phyloP scores from a whole-genome alignment of 257 asterid genomes.

The Jacaranda mimosifolia region DNA sequence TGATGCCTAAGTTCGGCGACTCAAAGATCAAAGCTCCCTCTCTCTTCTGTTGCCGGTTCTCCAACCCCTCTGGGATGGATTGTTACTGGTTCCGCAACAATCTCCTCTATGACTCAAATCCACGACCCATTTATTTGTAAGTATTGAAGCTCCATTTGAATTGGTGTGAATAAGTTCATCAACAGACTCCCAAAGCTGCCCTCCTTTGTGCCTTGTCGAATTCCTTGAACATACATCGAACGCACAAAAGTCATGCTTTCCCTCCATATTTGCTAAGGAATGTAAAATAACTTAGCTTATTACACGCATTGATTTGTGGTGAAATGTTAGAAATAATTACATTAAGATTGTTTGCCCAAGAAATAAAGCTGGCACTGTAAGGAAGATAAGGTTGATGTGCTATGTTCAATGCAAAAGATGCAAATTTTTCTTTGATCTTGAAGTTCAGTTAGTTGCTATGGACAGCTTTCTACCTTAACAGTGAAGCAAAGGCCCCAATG shows the following conservation, averaged over 20 bases:
- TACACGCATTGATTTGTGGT: conserved; percentile 19
- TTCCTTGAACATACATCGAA: conserved; percentile 5
- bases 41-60: too few species aligned
- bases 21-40: neutral
- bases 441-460: neutral
- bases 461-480: neutral
- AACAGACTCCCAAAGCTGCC: neutral
- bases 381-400: conserved; percentile 6
- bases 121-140: too few species aligned
- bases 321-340: neutral
- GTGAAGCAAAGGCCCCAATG: neutral
- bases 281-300: conserved; percentile 21
- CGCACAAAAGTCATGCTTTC: neutral
- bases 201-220: neutral
- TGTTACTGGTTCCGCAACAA: too few species aligned
- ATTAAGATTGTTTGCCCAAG: neutral
- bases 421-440: neutral
- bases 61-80: too few species aligned
- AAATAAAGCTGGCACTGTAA: neutral
- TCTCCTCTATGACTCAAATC: too few species aligned
- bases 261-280: conserved; percentile 14
- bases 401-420: neutral
- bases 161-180: neutral
- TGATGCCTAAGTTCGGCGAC: conserved; percentile 1
- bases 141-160: too few species aligned